These are phyloP conservation scores for Telfairia occidentalis DNA, from an alignment of 331 rosid genomes.

Conservation along the genomic window DNA sequence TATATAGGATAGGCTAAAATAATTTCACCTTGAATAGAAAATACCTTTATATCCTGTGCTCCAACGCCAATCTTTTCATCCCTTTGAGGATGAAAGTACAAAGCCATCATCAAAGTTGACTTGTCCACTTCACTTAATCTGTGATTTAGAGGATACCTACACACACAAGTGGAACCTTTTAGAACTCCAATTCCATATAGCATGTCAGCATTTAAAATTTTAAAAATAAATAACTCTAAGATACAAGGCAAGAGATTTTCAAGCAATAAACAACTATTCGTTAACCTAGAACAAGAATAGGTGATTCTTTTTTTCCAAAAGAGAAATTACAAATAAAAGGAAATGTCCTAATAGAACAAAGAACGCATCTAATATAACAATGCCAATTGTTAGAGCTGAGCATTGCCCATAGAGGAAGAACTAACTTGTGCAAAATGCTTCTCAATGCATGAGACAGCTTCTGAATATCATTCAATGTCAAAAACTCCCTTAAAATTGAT, in stretches of 20 bases:
- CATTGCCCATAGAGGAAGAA: constrained; percentile 1
- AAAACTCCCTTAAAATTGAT: constrained; percentile 23
- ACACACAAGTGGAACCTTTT: not conserved
- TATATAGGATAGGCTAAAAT: not conserved
- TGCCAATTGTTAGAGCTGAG: not conserved
- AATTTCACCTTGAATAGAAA: not conserved
- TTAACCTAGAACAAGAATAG: not conserved
- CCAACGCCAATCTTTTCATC: constrained; percentile 56
- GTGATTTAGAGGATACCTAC: constrained; percentile 51
- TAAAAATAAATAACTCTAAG: not conserved
- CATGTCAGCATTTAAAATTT: not conserved
- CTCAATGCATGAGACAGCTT: constrained; percentile 29
- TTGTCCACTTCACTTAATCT: constrained; percentile 44
- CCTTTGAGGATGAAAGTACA: constrained; percentile 57
- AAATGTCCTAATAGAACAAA: not conserved
- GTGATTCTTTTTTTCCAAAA: not conserved
- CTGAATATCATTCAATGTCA: constrained; percentile 41
- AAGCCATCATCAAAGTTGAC: constrained; percentile 40
- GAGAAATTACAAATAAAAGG: not conserved
- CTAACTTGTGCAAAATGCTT: constrained; percentile 62
- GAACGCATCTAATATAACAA: not conserved
- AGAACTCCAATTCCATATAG: not conserved
- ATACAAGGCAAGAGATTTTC: not conserved
- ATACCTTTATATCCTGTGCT: constrained; percentile 51
- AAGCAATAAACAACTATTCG: not conserved